Evolutionary conservation across 768 basidiomycete species (phyloP).

Genomic region (Suillus lakei): DNA sequence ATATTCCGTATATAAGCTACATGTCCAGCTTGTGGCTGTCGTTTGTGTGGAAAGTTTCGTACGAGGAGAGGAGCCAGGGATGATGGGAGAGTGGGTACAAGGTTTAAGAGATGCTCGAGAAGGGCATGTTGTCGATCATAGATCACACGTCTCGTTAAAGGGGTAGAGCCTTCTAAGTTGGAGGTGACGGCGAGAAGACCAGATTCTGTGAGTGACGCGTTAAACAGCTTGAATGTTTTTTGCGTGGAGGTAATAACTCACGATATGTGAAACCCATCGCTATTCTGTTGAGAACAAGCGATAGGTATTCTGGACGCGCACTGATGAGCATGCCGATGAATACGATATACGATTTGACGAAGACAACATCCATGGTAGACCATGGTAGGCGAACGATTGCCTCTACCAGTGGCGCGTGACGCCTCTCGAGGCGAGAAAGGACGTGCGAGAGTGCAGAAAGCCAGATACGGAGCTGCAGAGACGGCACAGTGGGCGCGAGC

Average conservation of each 20-base stretch:
- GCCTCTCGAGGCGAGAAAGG: conserved; percentile 85
- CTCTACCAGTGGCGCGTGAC: conserved; percentile 80
- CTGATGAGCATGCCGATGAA: conserved; percentile 93
- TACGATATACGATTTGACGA: conserved; percentile 87
- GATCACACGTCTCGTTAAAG: conserved; percentile 80
- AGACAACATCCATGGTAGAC: conserved; percentile 85
- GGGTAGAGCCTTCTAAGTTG: conserved; percentile 64
- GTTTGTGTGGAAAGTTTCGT: conserved; percentile 91
- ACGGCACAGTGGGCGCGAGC: conserved; percentile 35
- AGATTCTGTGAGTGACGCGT: conserved; percentile 56
- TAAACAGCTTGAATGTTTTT: conserved; percentile 3
- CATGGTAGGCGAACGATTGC: conserved; percentile 89
- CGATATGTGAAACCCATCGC: conserved; percentile 90
- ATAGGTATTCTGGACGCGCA: conserved; percentile 90
- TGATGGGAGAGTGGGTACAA: conserved; percentile 90
- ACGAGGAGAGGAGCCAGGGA: conserved; percentile 86
- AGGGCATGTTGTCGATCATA: conserved; percentile 89
- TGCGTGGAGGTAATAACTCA: conserved; percentile 46
- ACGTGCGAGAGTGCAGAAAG: conserved; percentile 89
- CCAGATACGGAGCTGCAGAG: conserved; percentile 74
- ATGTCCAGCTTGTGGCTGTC: conserved; percentile 79
- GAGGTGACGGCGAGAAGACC: conserved; percentile 66
- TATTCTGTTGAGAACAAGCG: conserved; percentile 79
- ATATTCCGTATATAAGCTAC: conserved; percentile 92
- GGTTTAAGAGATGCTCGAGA: conserved; percentile 82